phyloP scores from a whole-genome alignment of 208 protist species.

The Trypanosoma theileri region DNA sequence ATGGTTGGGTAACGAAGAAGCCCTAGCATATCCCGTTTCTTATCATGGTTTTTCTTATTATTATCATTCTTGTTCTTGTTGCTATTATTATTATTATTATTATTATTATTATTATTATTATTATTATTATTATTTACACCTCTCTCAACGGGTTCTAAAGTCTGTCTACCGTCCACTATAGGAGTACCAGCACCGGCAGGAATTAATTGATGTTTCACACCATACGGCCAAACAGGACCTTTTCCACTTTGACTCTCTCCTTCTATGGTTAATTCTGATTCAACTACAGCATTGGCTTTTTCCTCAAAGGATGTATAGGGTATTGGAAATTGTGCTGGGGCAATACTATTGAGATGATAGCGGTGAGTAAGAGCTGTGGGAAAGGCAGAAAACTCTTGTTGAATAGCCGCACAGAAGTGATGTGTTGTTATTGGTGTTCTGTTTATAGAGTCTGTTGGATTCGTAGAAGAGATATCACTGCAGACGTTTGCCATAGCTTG shows the following conservation, averaged over 20 bases:
- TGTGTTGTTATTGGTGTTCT: constrained; percentile 51
- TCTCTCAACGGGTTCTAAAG: too few relatives aligned
- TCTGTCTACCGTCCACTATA: neutral
- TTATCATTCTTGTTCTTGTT: neutral
- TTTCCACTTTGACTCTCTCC: neutral
- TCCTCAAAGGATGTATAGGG: neutral
- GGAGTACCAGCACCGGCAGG: neutral
- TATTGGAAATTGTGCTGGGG: constrained; percentile 61
- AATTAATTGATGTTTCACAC: constrained; percentile 25
- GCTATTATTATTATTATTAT: neutral
- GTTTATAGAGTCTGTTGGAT: neutral
- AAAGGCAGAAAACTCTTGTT: constrained; percentile 64
- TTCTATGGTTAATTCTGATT: neutral
- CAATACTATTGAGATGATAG: constrained; percentile 74
- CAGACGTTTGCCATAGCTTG: constrained; percentile 7
- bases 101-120: constrained; percentile 4
- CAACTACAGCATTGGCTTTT: neutral
- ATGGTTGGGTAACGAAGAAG: constrained; percentile 54
- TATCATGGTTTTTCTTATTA: neutral
- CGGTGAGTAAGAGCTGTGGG: constrained; percentile 81
- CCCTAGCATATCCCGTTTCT: constrained; percentile 15
- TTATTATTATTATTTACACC: too few relatives aligned
- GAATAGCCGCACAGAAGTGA: constrained; percentile 57
- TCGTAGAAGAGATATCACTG: neutral
- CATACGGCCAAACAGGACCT: constrained; percentile 23